Evolutionary conservation across 2,329 filamentous ascomycete species (phyloP).

Genomic region (Xenoacremonium recifei): DNA sequence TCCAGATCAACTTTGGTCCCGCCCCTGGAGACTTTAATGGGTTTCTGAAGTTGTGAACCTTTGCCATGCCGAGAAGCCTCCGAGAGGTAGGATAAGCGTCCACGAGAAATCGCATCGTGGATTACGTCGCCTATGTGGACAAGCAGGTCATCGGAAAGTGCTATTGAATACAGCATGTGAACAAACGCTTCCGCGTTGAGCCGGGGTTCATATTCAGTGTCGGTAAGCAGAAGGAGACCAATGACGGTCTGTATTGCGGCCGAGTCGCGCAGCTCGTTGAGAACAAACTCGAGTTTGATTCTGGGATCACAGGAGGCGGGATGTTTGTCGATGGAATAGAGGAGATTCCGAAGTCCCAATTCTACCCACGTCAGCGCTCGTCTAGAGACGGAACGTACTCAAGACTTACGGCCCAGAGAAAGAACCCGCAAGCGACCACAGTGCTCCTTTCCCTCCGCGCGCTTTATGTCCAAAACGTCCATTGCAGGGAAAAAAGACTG

Average conservation of each 20-base stretch:
- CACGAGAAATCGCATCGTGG: neutral
- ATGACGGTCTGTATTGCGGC: slow-evolving; percentile 7
- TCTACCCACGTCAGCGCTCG: slow-evolving; percentile 11
- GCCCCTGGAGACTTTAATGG: neutral
- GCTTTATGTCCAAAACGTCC: slow-evolving; percentile 24
- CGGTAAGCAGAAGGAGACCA: slow-evolving; percentile 12
- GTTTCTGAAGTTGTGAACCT: too few relatives aligned
- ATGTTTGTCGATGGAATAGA: slow-evolving; percentile 22
- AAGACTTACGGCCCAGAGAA: slow-evolving; percentile 18
- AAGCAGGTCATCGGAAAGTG: slow-evolving; percentile 9
- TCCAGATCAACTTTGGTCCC: neutral
- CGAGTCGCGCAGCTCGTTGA: slow-evolving; percentile 8
- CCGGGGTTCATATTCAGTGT: slow-evolving; percentile 4
- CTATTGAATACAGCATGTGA: slow-evolving; percentile 27
- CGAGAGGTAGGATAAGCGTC: too few relatives aligned
- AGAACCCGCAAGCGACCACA: slow-evolving; percentile 19
- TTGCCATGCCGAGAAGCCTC: too few relatives aligned
- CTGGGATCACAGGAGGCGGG: slow-evolving; percentile 15
- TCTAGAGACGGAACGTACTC: neutral
- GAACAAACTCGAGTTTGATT: slow-evolving; percentile 8
- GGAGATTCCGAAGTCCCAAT: slow-evolving; percentile 21
- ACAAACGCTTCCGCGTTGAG: slow-evolving; percentile 21
- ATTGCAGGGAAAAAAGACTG: too few relatives aligned
- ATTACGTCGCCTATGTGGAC: slow-evolving; percentile 8
- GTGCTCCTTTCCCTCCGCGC: slow-evolving; percentile 24